These are phyloP conservation scores for Fusarium goolgardi DNA, from an alignment of 2,329 filamentous ascomycete genomes.

Conservation along the genomic window DNA sequence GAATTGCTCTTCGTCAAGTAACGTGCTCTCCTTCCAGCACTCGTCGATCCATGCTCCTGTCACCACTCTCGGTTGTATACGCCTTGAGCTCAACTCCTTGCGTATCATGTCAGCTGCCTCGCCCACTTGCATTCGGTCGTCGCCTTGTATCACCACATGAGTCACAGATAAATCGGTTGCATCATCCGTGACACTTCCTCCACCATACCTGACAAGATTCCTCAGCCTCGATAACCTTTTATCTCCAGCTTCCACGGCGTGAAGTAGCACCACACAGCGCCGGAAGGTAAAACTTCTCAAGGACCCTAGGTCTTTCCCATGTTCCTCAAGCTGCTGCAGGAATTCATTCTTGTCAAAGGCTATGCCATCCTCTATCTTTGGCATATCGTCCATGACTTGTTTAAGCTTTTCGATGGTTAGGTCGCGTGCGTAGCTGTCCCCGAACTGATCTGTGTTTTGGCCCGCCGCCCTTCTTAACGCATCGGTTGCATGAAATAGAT, in stretches of 20 bases:
- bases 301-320: conserved; percentile 63
- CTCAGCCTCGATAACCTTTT: conserved; percentile 58
- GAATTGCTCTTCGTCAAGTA: conserved; percentile 81
- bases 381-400: conserved; percentile 62
- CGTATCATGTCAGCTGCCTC: conserved; percentile 59
- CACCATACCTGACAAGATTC: conserved; percentile 75
- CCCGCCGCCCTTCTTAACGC: conserved; percentile 65
- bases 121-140: conserved; percentile 54
- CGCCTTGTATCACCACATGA: conserved; percentile 72
- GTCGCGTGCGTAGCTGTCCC: conserved; percentile 85
- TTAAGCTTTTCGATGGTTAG: conserved; percentile 72
- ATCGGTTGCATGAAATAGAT: conserved; percentile 78
- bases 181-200: conserved; percentile 67
- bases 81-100: conserved; percentile 57
- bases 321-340: conserved; percentile 65
- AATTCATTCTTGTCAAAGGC: conserved; percentile 61
- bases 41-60: conserved; percentile 78
- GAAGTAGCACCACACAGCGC: conserved; percentile 58
- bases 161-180: conserved; percentile 69
- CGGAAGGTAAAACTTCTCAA: conserved; percentile 66
- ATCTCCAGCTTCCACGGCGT: conserved; percentile 47
- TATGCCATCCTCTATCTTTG: conserved; percentile 57
- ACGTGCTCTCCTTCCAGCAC: conserved; percentile 81
- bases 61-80: conserved; percentile 75
- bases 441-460: conserved; percentile 77